Evolutionary conservation across 208 protist species (phyloP).

Genomic region (Acanthamoeba castellanii): DNA sequence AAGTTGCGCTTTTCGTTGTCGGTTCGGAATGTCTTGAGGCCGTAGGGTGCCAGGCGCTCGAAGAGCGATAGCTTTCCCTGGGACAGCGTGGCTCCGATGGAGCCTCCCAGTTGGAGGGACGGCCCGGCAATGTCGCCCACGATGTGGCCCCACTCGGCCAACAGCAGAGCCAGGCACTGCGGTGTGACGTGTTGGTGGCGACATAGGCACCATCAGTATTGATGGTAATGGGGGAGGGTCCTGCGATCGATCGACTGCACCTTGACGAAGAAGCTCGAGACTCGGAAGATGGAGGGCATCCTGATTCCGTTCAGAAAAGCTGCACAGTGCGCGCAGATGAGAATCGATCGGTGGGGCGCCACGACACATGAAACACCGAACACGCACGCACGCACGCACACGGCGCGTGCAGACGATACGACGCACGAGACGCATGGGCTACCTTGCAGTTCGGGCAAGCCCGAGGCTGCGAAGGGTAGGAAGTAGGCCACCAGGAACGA

Average conservation of each 20-base stretch:
- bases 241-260: neutral
- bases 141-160: neutral
- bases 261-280: constrained; percentile 12
- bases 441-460: constrained; percentile 17
- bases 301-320: neutral
- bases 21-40: neutral
- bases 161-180: neutral
- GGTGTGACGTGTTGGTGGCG: neutral
- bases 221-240: neutral
- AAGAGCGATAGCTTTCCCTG: constrained; percentile 9
- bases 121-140: constrained; percentile 11
- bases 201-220: neutral
- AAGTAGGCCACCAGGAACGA: constrained; percentile 6
- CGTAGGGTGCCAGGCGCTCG: constrained; percentile 4
- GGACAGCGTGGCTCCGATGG: neutral
- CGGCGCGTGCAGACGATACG: too few species aligned
- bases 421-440: neutral
- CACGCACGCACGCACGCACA: too few species aligned
- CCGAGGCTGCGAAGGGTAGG: neutral
- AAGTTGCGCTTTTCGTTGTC: constrained; percentile 40
- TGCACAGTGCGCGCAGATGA: neutral
- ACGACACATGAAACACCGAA: neutral
- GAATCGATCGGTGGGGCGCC: neutral
- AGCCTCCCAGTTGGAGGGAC: neutral
- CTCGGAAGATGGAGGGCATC: neutral